A percentile compares a stretch with the other conserved stretches of the same genome.
Conservation (phyloP, 2,329 filamentous ascomycete species). For the Scolecobasidium constrictum region DNA sequence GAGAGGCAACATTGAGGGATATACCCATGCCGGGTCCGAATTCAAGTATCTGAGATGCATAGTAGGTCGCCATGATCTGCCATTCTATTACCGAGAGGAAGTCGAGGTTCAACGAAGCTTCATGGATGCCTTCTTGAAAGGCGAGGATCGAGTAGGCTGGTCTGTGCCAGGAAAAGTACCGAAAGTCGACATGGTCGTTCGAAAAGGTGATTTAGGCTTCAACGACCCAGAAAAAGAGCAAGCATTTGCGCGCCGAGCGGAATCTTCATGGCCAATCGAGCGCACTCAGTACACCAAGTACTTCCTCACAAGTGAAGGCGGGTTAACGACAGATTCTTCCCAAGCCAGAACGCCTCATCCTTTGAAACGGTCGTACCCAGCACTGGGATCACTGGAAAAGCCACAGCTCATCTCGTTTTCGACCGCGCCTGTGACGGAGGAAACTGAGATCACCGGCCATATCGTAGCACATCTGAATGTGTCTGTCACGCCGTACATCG, state of each 20-base stretch:
- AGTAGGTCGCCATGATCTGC: constrained; percentile 58
- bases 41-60: constrained; percentile 61
- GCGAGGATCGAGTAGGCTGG: constrained; percentile 53
- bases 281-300: constrained; percentile 53
- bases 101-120: constrained; percentile 58
- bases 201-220: constrained; percentile 57
- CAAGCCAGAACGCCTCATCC: constrained; percentile 16
- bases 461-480: constrained; percentile 54
- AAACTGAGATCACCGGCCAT: constrained; percentile 62
- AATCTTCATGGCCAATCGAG: constrained; percentile 56
- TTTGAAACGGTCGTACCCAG: constrained; percentile 44
- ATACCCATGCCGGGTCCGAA: constrained; percentile 49
- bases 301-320: constrained; percentile 41
- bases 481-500: constrained; percentile 35
- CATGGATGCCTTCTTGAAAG: constrained; percentile 60
- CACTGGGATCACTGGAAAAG: constrained; percentile 46
- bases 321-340: constrained; percentile 23
- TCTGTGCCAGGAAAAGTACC: constrained; percentile 45
- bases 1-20: constrained; percentile 58
- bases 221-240: constrained; percentile 53
- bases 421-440: constrained; percentile 45
- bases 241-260: constrained; percentile 42
- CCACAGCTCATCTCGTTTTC: constrained; percentile 47
- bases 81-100: constrained; percentile 61
- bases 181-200: constrained; percentile 48